Base-by-base conservation (phyloP, 2,329 filamentous ascomycete genomes). In the Epichloe festucae region DNA sequence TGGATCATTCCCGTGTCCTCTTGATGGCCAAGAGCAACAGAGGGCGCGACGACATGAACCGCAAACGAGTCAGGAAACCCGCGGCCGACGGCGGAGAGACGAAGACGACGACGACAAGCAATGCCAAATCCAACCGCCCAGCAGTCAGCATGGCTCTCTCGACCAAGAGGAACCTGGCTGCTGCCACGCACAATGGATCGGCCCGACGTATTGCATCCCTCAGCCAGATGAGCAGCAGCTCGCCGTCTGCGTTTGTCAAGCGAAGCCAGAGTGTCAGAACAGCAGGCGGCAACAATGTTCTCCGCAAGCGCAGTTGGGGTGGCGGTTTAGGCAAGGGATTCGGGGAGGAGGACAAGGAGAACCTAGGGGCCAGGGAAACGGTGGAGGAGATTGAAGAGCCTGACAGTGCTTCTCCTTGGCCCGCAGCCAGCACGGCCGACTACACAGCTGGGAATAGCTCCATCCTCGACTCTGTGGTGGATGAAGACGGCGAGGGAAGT, bases 1-100 rank as follows among this genome's bases (percentile, higher is more conserved):
- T 98, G 71, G 90, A 97, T 60, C 91, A 97, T 65, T 96, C 91
- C 19, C 85, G 91, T 6, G 83, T 91, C 27, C 76, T 96, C n/a
- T 78, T 97, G 53, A 86, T 93, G 73, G 74, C 81, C 58, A 84
- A 87, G 70, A 71, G 78, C 3, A 71, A 66, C 58, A 74, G 73
- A 59, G 69, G 69, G 11, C 68, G 73, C 11, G 78, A 81, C 50
- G 69, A 72, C 54, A 81, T 81, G 78, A 79, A 69, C 63, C 75
- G 77, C 48, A 81, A 81, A 67, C 72, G 78, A 7, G 67, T 74
- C 53, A 70, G 73, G 59, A 74, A 73, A 53, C 64, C 67, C 7
- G 56, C 54, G n/a, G 59, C 54, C 6, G 59, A 59, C 36, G 56
- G 57, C 11, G 34, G 27, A 10, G 49, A 46, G 34, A 14, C 14